Base-by-base conservation (phyloP, 23 red algal genomes). In the Gracilaria vermiculophylla region DNA sequence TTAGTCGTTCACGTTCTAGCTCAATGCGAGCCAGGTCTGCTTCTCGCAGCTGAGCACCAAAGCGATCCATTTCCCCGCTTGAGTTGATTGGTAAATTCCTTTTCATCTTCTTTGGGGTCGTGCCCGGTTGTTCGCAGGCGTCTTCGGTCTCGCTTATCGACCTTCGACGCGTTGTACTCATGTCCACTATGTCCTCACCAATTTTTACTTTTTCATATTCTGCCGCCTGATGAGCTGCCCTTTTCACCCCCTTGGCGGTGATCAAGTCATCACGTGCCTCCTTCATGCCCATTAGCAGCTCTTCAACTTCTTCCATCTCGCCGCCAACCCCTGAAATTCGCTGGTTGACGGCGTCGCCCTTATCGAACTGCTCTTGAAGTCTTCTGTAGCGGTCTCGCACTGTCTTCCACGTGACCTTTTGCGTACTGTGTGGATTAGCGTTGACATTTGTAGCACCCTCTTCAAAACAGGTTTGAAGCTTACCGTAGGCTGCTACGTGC, bases 1-100 rank as follows among this genome's bases (percentile, higher is more conserved):
- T 39, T 32, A 85, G 31, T 43, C 58, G 2, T 32, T 69, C 29
- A 15, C 17, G 27, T 61, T 85, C 55, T n/a, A 70, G 21, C 7
- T 67, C 61, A 8, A 85, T 34, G 17, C 80, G 28, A 1, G 56
- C 80, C 29, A 85, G 24, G 37, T 85, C 61, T 0, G 61, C 36
- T 24, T 72, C 28, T 34, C 16, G 5, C 16, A 60, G 55, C 5
- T 6, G 5, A 60, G 5, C 7, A 5, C n/a, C 19, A 60, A 60
- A 29, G 5, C n/a, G 8, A 12, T 60, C 7, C 55, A 60, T 6
- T 19, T 29, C 55, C n/a, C 25, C 55, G n/a, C n/a, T 19, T 7
- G n/a, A 21, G n/a, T 19, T 29, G 7, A 21, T 60, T 19, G 55
- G 8, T 60, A 6, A 7, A 12, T 60, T 19, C 55, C 25, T 19